Evolutionary conservation across 306 rosid species (phyloP).

Genomic region (Quercus parvula): DNA sequence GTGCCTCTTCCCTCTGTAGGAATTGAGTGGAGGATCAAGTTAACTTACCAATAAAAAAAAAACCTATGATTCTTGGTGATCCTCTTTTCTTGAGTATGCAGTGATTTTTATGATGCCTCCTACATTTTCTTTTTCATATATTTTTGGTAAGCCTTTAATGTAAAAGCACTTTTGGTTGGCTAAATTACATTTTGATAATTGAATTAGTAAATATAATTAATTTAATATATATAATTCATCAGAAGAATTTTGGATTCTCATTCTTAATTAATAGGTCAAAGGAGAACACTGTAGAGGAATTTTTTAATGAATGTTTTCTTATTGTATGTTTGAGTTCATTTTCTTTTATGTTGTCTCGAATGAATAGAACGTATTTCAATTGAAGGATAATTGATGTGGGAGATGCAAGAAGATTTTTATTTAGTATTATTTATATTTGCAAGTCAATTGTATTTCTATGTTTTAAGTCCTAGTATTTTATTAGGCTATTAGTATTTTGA

Average conservation of each 20-base stretch:
- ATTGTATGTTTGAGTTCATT: not conserved
- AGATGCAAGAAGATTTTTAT: too few species aligned
- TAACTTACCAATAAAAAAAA: not conserved
- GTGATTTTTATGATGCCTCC: not conserved
- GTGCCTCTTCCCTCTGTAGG: not conserved
- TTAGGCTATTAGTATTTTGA: too few species aligned
- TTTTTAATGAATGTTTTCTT: not conserved
- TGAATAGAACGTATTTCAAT: not conserved
- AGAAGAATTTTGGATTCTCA: not conserved
- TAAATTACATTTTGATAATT: not conserved
- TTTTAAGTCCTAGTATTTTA: too few species aligned
- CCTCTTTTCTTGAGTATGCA: not conserved
- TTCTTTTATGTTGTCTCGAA: not conserved
- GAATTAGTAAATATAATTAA: not conserved
- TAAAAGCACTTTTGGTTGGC: not conserved
- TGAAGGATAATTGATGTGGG: too few species aligned
- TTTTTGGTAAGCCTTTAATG: not conserved
- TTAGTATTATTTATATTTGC: too few species aligned
- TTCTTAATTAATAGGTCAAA: not conserved
- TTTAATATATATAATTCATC: not conserved
- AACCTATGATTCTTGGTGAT: not conserved
- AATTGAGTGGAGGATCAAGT: not conserved
- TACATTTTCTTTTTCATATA: not conserved
- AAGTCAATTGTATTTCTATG: too few species aligned
- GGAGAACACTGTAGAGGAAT: not conserved